Base-by-base conservation (phyloP, 192 early-diverging fungal genomes). In the Phlyctochytrium bullatum region DNA sequence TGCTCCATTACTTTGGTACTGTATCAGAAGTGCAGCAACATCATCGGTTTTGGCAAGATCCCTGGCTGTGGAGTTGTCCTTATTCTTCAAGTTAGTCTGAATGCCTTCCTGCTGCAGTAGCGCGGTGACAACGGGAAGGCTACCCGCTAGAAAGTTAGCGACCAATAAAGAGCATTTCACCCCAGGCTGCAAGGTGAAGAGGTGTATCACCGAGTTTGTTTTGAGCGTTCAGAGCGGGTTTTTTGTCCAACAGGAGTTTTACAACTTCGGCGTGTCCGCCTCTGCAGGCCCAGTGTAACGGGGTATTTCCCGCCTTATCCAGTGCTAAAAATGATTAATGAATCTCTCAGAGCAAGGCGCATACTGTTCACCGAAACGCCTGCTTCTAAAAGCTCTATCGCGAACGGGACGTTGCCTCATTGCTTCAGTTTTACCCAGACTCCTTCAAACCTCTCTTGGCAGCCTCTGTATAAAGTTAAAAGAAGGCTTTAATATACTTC, bases 131-230 rank as follows among this genome's bases (percentile, higher is more conserved):
- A 75, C 69, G 1, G 35, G 59, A 2, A 73, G 29, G 47, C 76
- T 75, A 0, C 76, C 82, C 10, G 75, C 75, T 79, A 32, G 12
- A 29, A 0, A 25, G 28, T 33, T 17, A 1, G 50, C 20, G 32
- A 25, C 23, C 1, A 62, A 60, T 34, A 33, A 69, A 68, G 28
- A n/a, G 51, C 29, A 30, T 0, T 28, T 27, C 24, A 78, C 77
- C 80, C 80, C 80, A 85, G 0, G 83, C 77, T 2, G 78, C 80
- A 24, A 76, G 61, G 69, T 85, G 83, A 50, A 85, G 59, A 2
- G 83, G 80, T 36, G 80, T 82, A 59, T 85, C 83, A 0, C 83
- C 83, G 17, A 85, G 64, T 65, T 85, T 85, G 71, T 85, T 85
- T 76, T 84, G 69, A 52, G 77, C 28, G 56, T 83, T 83, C 17